Evolutionary conservation across 495 filamentous ascomycete genomes (phyloP), one percentile per base, ranked within the genome.

Genomic region (Penicilliopsis zonata): DNA sequence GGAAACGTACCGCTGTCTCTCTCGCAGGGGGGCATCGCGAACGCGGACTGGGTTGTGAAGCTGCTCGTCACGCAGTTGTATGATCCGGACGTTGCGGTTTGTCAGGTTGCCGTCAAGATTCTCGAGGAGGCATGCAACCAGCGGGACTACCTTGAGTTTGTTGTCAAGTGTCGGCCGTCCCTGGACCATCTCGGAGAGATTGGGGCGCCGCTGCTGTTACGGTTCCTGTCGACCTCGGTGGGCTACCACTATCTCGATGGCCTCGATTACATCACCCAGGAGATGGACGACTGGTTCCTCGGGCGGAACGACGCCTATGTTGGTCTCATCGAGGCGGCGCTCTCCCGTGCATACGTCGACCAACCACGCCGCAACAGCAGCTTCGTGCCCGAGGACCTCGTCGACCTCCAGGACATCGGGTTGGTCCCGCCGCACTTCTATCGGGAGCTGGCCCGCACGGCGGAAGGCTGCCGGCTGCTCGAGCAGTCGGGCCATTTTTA

Each of bases 241-340:
- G 90, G 90, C 4, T 98, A 98, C 42, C 87, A 96, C 56, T 98
- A 98, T 54, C 64, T 98, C 3, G 85, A 98, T 53, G 90, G 86
- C 5, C 67, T 98, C 12, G 90, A 98, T 54, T 98, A 98, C 44
- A 98, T 98, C 49, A 90, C 85, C 24, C 86, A 90, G 43, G 92
- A 96, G 49, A 98, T 98, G 90, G 90, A 98, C 48, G 90, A 96
- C 53, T 98, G 90, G 90, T 98, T 95, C 49, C 72, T 83, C 21
- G 90, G 92, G 20, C 76, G 90, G 18, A 98, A 98, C 47, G 88
- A 96, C 53, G 77, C 73, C 24, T 98, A 98, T 52, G 90, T 98
- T 30, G 69, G 76, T 15, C 70, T 95, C n/a, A 85, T 96, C 19
- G 90, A 98, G 50, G 92, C 90, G 13, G 90, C 86, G 34, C 64